These are phyloP conservation scores for Phytomonas sp. DNA, from an alignment of 208 protist genomes.

Conservation along the genomic window DNA sequence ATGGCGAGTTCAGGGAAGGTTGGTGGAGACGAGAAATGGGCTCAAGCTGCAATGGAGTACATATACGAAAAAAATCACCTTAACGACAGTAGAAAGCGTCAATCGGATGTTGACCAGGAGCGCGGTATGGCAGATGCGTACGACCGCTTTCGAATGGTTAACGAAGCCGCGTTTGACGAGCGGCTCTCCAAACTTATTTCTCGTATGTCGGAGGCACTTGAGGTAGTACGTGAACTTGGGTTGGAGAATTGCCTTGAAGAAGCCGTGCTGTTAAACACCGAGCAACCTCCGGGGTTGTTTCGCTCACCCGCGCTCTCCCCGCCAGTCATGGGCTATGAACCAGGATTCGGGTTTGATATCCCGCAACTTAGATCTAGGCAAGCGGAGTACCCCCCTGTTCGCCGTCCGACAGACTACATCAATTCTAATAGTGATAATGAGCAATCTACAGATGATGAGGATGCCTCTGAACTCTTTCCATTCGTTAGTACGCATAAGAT, in stretches of 20 bases:
- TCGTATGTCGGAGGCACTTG: slow-evolving; percentile 68
- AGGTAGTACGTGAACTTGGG: slow-evolving; percentile 45
- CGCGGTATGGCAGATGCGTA: slow-evolving; percentile 49
- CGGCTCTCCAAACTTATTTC: slow-evolving; percentile 34
- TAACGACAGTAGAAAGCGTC: slow-evolving; percentile 70
- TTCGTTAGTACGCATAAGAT: slow-evolving; percentile 53
- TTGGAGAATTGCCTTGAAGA: slow-evolving; percentile 47
- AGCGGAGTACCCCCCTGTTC: slow-evolving; percentile 59
- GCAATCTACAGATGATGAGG: background rate
- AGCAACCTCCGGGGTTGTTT: slow-evolving; percentile 64
- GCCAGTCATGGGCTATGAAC: slow-evolving; percentile 71
- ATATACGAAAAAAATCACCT: slow-evolving; percentile 81
- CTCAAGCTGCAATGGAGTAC: slow-evolving; percentile 83
- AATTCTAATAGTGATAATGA: slow-evolving; percentile 13
- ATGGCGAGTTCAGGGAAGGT: slow-evolving; percentile 63
- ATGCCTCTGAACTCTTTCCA: slow-evolving; percentile 32
- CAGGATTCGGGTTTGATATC: slow-evolving; percentile 77
- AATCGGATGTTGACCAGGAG: slow-evolving; percentile 69
- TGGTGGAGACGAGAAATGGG: slow-evolving; percentile 83
- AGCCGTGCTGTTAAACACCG: slow-evolving; percentile 55
- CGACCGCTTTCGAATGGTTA: slow-evolving; percentile 56
- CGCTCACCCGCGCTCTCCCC: slow-evolving; percentile 72
- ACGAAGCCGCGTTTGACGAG: slow-evolving; percentile 36
- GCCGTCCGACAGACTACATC: slow-evolving; percentile 43
- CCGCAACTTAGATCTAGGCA: slow-evolving; percentile 75